Percentiles rank a stretch among this genome's conserved stretches.
Conservation (phyloP, 78 protist genomes). For the Acrasis kona region DNA sequence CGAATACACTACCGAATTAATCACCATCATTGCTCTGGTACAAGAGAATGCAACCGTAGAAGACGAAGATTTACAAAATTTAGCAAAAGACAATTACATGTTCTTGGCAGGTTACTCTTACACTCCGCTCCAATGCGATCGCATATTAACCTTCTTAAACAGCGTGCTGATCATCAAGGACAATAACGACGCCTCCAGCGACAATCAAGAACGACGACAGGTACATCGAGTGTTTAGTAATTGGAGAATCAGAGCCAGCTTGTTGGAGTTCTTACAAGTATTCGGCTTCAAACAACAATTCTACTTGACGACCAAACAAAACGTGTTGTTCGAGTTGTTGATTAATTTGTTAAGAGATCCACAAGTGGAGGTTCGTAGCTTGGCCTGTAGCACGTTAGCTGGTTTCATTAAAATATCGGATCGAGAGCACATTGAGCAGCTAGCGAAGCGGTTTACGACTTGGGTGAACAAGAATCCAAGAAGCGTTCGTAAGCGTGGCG, state of each 20-base stretch:
- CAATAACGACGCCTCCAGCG: no score
- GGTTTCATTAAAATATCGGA: background rate
- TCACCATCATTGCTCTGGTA: background rate
- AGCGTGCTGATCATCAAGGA: no score
- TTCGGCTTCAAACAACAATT: background rate
- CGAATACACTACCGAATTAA: background rate
- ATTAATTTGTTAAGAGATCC: background rate
- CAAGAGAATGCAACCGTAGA: background rate
- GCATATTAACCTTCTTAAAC: background rate
- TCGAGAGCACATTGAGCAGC: background rate
- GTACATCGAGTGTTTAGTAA: no score
- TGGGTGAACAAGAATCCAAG: background rate
- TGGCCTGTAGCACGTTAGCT: background rate
- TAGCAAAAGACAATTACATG: background rate
- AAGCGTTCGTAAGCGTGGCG: background rate
- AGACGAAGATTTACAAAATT: background rate
- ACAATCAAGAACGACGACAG: no score
- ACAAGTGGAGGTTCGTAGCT: slow-evolving; percentile 15
- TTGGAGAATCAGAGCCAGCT: background rate
- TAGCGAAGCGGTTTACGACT: background rate
- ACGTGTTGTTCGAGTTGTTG: background rate
- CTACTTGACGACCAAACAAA: background rate
- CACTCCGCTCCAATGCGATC: background rate
- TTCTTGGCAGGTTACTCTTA: background rate
- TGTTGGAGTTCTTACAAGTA: background rate